Conservation (phyloP, 768 basidiomycete species). For the Suillus subaureus region DNA sequence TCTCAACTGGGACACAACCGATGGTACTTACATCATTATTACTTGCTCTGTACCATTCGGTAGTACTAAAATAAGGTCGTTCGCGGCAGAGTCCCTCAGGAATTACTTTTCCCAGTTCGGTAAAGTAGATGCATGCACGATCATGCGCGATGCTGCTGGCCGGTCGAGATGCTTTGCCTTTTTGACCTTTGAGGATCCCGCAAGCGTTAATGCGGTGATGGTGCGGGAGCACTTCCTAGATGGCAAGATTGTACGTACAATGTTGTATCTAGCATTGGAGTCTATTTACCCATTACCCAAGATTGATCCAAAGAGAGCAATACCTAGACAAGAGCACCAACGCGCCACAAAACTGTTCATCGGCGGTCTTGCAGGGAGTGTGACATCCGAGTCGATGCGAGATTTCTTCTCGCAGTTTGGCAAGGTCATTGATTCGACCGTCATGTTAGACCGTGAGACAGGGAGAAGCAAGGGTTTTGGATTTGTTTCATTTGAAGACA, state of each 20-base stretch:
- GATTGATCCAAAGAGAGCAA: slow-evolving; percentile 99
- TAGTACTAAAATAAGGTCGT: slow-evolving; percentile 44
- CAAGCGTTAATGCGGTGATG: slow-evolving; percentile 95
- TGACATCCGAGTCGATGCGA: slow-evolving; percentile 93
- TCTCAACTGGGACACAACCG: slow-evolving; percentile 99
- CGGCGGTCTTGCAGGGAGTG: slow-evolving; percentile 87
- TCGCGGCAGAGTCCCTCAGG: slow-evolving; percentile 64
- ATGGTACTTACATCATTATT: slow-evolving; percentile 70
- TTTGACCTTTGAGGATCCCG: slow-evolving; percentile 91
- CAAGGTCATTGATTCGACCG: slow-evolving; percentile 94
- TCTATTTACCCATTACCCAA: slow-evolving; percentile 36
- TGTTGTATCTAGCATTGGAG: slow-evolving; percentile 25
- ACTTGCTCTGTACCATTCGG: slow-evolving; percentile 37
- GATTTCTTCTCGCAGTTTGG: slow-evolving; percentile 94
- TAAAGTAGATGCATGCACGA: slow-evolving; percentile 95
- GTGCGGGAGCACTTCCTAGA: slow-evolving; percentile 93
- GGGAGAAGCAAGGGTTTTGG: slow-evolving; percentile 96
- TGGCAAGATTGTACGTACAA: slow-evolving; percentile 86
- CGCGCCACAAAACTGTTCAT: slow-evolving; percentile 95
- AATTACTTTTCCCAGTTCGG: slow-evolving; percentile 97
- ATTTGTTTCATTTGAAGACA: slow-evolving; percentile 94
- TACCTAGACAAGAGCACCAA: slow-evolving; percentile 94
- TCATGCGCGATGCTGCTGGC: slow-evolving; percentile 96
- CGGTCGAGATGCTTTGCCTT: slow-evolving; percentile 98
- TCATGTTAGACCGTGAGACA: slow-evolving; percentile 98